A percentile compares a stretch with the other conserved stretches of the same genome.
These are phyloP conservation scores for Colletotrichum higginsianum DNA, from an alignment of 2,329 filamentous ascomycete genomes.

Conservation along the genomic window DNA sequence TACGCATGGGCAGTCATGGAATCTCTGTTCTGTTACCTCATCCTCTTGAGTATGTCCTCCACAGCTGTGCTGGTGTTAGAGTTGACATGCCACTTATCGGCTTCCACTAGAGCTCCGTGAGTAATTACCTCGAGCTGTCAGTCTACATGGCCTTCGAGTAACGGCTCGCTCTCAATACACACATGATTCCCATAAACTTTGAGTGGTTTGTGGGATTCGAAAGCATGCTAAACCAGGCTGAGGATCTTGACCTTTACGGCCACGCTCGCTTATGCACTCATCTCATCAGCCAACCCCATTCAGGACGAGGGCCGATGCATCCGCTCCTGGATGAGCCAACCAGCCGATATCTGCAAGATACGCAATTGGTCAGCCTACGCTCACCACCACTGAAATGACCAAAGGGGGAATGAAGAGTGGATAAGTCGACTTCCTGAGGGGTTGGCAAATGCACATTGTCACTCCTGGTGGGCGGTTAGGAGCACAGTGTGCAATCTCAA, in stretches of 20 bases:
- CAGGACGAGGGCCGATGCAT: background rate
- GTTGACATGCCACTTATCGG: background rate
- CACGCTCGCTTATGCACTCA: slow-evolving; percentile 9
- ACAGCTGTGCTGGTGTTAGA: background rate
- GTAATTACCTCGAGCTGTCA: background rate
- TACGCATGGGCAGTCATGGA: background rate
- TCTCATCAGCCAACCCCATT: background rate
- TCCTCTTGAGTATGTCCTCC: background rate
- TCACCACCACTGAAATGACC: background rate
- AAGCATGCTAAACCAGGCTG: background rate
- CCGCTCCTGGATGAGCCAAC: background rate
- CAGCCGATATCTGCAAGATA: slow-evolving; percentile 7
- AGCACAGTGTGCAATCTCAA: slow-evolving; percentile 7
- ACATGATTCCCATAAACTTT: slow-evolving; percentile 6
- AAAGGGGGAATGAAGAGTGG: background rate
- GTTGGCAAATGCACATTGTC: background rate
- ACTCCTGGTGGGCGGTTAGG: background rate
- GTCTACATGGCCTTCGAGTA: background rate
- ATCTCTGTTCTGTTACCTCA: background rate
- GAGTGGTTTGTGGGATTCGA: background rate
- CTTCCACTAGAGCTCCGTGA: background rate
- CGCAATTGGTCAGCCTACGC: slow-evolving; percentile 10
- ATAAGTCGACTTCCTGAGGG: background rate
- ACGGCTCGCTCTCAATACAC: background rate
- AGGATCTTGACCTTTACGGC: background rate